These are phyloP conservation scores for Ophiocordyceps camponoti-leonardi DNA, from an alignment of 2,329 filamentous ascomycete genomes.

Conservation along the genomic window DNA sequence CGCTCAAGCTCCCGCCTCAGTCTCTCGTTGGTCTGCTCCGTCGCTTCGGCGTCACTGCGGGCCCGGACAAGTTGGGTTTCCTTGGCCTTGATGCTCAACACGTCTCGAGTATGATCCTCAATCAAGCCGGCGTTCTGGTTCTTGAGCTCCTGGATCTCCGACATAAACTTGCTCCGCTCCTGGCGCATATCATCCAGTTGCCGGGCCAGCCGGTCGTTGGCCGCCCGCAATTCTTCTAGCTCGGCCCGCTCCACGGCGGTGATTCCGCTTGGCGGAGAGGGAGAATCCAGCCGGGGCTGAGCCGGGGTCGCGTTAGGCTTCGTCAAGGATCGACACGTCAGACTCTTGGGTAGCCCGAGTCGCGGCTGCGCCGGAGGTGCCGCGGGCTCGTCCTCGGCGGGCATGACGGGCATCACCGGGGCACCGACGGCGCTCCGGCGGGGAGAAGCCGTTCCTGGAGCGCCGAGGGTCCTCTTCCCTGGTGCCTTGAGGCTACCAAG, in stretches of 20 bases:
- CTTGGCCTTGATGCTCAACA: conserved; percentile 93
- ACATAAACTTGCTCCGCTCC: conserved; percentile 65
- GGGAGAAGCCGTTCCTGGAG: conserved; percentile 33
- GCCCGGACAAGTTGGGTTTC: conserved; percentile 92
- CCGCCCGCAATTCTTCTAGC: conserved; percentile 68
- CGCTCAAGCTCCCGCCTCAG: conserved; percentile 79
- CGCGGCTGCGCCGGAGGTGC: conserved; percentile 43
- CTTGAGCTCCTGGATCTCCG: conserved; percentile 84
- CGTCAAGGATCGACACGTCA: conserved; percentile 70
- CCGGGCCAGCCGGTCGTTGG: conserved; percentile 62
- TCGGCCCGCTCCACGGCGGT: conserved; percentile 77
- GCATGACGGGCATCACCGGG: conserved; percentile 32
- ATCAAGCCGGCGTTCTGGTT: conserved; percentile 95
- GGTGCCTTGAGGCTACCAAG: conserved; percentile 42
- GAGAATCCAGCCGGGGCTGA: conserved; percentile 33
- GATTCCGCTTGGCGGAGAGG: conserved; percentile 46
- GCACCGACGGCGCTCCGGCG: conserved; percentile 29
- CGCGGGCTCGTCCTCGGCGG: conserved; percentile 39
- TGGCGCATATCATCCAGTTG: conserved; percentile 67
- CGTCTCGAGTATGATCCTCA: conserved; percentile 90
- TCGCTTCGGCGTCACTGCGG: conserved; percentile 73
- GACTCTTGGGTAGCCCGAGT: conserved; percentile 54
- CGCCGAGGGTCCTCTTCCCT: conserved; percentile 34
- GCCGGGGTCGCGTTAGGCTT: conserved; percentile 46
- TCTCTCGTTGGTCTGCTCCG: conserved; percentile 71